Conservation (phyloP, 2,329 filamentous ascomycete genomes). For the Raffaelea ambrosiae region DNA sequence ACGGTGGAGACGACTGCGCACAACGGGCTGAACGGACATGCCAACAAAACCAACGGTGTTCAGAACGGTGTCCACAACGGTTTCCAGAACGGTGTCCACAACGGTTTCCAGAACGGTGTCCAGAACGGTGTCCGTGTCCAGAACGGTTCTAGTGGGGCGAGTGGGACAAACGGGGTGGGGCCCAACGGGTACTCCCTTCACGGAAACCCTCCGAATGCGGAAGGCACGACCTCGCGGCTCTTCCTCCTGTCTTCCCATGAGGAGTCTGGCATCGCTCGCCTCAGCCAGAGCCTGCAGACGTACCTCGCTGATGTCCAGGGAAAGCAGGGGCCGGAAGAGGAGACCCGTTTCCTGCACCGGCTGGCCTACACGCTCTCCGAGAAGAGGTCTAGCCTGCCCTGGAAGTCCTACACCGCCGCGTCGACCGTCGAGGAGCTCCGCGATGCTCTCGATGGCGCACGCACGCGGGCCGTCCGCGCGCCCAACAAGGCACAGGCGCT, state of each 20-base stretch:
- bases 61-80: too few relatives aligned
- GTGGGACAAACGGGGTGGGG: too few relatives aligned
- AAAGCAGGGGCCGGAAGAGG: not conserved
- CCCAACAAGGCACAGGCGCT: not conserved
- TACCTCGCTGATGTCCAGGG: not conserved
- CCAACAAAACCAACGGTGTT: not conserved
- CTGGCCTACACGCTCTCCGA: conserved; percentile 14
- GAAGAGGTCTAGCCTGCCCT: conserved; percentile 10
- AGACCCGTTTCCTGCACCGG: conserved; percentile 2
- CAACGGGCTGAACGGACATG: not conserved
- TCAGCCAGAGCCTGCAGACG: not conserved
- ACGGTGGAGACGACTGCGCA: not conserved
- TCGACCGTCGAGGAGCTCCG: not conserved
- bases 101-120: too few relatives aligned
- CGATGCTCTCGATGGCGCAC: not conserved
- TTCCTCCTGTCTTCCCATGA: not conserved
- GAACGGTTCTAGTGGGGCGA: too few relatives aligned
- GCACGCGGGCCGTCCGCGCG: not conserved
- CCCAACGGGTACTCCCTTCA: too few relatives aligned
- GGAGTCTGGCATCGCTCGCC: not conserved
- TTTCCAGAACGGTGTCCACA: too few relatives aligned
- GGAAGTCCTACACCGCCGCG: not conserved
- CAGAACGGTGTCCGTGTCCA: too few relatives aligned
- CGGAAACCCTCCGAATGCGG: too few relatives aligned
- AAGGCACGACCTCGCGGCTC: not conserved